These are phyloP conservation scores for Trichoderma gracile DNA, from an alignment of 2,329 filamentous ascomycete species.

Conservation along the genomic window DNA sequence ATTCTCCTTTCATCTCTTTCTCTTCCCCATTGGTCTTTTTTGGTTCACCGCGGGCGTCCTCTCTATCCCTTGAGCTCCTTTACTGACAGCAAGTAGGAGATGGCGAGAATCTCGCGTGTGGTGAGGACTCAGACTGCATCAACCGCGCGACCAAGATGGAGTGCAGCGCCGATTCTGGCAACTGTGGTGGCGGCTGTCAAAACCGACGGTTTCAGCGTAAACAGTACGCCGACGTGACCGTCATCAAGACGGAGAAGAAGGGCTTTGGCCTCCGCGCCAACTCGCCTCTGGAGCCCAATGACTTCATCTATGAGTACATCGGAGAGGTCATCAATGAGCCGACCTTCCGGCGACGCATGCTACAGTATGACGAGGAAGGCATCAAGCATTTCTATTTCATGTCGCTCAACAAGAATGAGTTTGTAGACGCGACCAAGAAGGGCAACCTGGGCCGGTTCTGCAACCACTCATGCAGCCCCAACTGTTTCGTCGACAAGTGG, in stretches of 20 bases:
- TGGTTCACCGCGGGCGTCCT: constrained; percentile 9
- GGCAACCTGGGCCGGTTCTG: constrained; percentile 96
- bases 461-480: constrained; percentile 98
- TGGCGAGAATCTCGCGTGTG: constrained; percentile 79
- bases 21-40: background rate
- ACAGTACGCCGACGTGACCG: constrained; percentile 85
- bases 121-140: constrained; percentile 96
- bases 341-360: constrained; percentile 84
- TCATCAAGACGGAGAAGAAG: constrained; percentile 98
- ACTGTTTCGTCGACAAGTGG: constrained; percentile 99
- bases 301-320: constrained; percentile 98
- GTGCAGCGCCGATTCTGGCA: constrained; percentile 74
- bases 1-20: background rate
- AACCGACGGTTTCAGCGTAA: constrained; percentile 93
- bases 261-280: constrained; percentile 89
- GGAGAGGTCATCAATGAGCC: constrained; percentile 96
- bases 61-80: background rate
- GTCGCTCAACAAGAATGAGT: constrained; percentile 94
- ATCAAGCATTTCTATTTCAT: constrained; percentile 99
- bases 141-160: constrained; percentile 98
- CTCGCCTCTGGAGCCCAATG: constrained; percentile 71
- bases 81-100: constrained; percentile 46
- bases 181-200: constrained; percentile 83
- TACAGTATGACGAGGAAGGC: constrained; percentile 90
- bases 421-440: constrained; percentile 95